A percentile compares a stretch with the other conserved stretches of the same genome.
Conservation (phyloP, 1,139 yeast genomes). For the Saccharomyces hybrid region DNA sequence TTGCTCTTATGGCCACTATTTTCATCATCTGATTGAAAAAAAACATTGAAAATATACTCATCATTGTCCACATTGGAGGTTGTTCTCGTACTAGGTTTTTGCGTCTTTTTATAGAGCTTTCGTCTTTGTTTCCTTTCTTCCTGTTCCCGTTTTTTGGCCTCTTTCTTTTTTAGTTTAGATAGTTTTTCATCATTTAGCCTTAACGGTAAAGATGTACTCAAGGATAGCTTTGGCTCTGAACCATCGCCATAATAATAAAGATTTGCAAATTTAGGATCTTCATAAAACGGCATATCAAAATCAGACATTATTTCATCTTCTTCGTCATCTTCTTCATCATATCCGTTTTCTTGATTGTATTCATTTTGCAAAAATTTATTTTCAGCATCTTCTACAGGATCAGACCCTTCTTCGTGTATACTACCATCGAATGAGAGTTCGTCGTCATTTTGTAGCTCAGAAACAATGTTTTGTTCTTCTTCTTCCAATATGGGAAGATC, state of each 20-base stretch:
- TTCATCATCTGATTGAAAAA: slow-evolving; percentile 31
- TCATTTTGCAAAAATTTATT: slow-evolving; percentile 18
- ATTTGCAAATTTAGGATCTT: slow-evolving; percentile 33
- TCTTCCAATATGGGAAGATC: slow-evolving; percentile 42
- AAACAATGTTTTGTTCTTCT: slow-evolving; percentile 42
- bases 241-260: slow-evolving; percentile 29
- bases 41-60: slow-evolving; percentile 31
- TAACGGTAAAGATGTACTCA: slow-evolving; percentile 35
- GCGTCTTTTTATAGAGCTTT: slow-evolving; percentile 18
- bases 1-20: slow-evolving; percentile 18
- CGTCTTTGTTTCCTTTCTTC: slow-evolving; percentile 25
- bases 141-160: slow-evolving; percentile 33
- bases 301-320: slow-evolving; percentile 33
- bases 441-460: slow-evolving; percentile 35
- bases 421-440: slow-evolving; percentile 32
- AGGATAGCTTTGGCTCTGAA: slow-evolving; percentile 26
- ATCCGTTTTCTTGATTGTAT: slow-evolving; percentile 30
- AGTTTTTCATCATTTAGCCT: slow-evolving; percentile 31
- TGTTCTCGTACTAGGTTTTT: slow-evolving; percentile 14
- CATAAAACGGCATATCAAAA: slow-evolving; percentile 34
- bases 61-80: slow-evolving; percentile 21
- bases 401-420: slow-evolving; percentile 28
- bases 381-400: slow-evolving; percentile 18
- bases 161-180: slow-evolving; percentile 21
- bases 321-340: slow-evolving; percentile 24